Base-by-base conservation (phyloP, 192 early-diverging fungal species). In the Backusella circina region DNA sequence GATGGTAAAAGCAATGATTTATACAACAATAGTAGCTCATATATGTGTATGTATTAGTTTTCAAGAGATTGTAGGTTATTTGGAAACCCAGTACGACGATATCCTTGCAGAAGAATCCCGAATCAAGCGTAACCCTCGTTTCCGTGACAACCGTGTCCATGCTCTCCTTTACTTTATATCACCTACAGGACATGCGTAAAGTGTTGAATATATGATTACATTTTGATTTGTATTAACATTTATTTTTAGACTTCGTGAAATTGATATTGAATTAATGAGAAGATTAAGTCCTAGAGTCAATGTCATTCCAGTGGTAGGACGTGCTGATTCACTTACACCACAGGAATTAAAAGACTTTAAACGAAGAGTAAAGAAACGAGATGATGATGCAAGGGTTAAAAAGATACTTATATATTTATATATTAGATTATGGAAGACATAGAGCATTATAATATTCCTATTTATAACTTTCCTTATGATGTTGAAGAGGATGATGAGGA, bases 401-500 rank as follows among this genome's bases (percentile, higher is more conserved):
- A 77, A 23, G 39, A 41, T 37, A 37, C 36, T 65, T 88, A 72
- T 85, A 84, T 51, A 90, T 91, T 44, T 66, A 16, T 65, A 18
- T 67, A 36, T 33, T 64, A 78, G 84, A 88, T 99, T 71, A 98
- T 98, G 97, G 92, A 97, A 78, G 98, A 99, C 83, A 97, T 99
- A 86, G 89, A 91, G 15, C 88, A 94, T 81, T 95, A 96, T 85
- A 90, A 94, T 69, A 98, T 99, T 75, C 96, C 96, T 37, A 95
- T 98, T 78, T 99, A 97, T 86, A 95, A 94, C 85, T 99, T 99
- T 86, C 98, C 98, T 61, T 92, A 92, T 75, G 92, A 97, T 71
- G 75, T 79, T 26, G 97, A 99, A 72, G 97, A 97, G 76, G 98
- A 98, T 80, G 98, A 99, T 76, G 98, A 99, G 82, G 98, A 99